A percentile compares a stretch with the other conserved stretches of the same genome.
Evolutionary conservation across 768 basidiomycete species (phyloP).

Genomic region (Stropharia rugosoannulata): DNA sequence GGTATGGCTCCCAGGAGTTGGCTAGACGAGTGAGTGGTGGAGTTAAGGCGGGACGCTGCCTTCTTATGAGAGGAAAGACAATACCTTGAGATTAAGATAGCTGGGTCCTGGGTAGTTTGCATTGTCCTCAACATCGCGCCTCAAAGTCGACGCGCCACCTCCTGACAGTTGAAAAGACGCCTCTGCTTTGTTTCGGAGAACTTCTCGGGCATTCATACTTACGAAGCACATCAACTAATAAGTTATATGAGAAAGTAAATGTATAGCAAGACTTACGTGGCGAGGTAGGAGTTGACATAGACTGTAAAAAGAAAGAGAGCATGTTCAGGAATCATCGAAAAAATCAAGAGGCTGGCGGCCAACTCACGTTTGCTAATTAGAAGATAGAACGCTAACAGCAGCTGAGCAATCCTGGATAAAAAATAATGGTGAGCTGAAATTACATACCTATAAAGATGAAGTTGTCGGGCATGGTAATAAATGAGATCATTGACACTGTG

Average conservation of each 20-base stretch:
- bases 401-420: not conserved
- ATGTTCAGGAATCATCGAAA: not conserved
- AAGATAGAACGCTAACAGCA: slow-evolving; percentile 42
- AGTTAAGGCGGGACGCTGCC: too few species aligned
- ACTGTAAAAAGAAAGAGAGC: slow-evolving; percentile 29
- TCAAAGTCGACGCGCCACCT: slow-evolving; percentile 19
- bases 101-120: not conserved
- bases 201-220: slow-evolving; percentile 46
- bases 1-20: too few species aligned
- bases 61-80: too few species aligned
- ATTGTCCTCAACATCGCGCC: slow-evolving; percentile 14
- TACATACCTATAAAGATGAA: slow-evolving; percentile 50
- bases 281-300: slow-evolving; percentile 50
- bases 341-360: not conserved
- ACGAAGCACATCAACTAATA: not conserved
- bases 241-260: not conserved
- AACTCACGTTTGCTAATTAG: slow-evolving; percentile 50
- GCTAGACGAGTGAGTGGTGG: too few species aligned
- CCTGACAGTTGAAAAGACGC: slow-evolving; percentile 46
- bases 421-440: not conserved
- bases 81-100: not conserved
- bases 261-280: not conserved
- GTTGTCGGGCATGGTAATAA: slow-evolving; percentile 51
- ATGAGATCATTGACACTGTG: slow-evolving; percentile 42
- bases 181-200: slow-evolving; percentile 33